Percentiles rank a stretch among this genome's conserved stretches.
Evolutionary conservation across 805 yeast genomes (phyloP).

Genomic region (Monosporozyma servazzii): DNA sequence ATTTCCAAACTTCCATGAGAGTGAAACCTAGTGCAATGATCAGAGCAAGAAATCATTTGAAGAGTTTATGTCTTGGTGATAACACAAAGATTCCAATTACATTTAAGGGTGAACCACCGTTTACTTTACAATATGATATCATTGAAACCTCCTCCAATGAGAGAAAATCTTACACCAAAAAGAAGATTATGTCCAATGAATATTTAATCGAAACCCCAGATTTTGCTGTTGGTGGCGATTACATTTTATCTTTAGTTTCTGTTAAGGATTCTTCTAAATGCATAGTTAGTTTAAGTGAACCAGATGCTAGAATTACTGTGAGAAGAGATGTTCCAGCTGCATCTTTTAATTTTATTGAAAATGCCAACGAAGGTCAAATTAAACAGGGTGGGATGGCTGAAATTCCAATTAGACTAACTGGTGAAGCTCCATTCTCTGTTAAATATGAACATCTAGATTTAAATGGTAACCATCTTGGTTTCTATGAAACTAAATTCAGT

Average conservation of each 20-base stretch:
- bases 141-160: slow-evolving; percentile 46
- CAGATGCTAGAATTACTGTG: slow-evolving; percentile 58
- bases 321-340: slow-evolving; percentile 61
- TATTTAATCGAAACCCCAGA: slow-evolving; percentile 45
- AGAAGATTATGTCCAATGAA: slow-evolving; percentile 32
- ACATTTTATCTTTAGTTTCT: slow-evolving; percentile 50
- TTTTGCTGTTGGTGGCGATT: slow-evolving; percentile 63
- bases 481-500: slow-evolving; percentile 16
- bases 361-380: slow-evolving; percentile 34
- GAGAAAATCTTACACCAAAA: slow-evolving; percentile 35
- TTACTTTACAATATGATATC: slow-evolving; percentile 58
- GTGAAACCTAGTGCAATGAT: slow-evolving; percentile 53
- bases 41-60: slow-evolving; percentile 11
- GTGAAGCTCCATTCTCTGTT: slow-evolving; percentile 45
- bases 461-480: slow-evolving; percentile 22
- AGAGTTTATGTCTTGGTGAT: slow-evolving; percentile 41
- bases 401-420: slow-evolving; percentile 53
- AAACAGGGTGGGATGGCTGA: slow-evolving; percentile 52
- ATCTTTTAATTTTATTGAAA: slow-evolving; percentile 33
- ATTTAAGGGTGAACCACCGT: slow-evolving; percentile 77
- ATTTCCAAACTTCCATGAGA: slow-evolving; percentile 62
- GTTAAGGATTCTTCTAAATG: slow-evolving; percentile 75
- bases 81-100: slow-evolving; percentile 41
- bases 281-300: slow-evolving; percentile 54
- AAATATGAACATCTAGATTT: slow-evolving; percentile 29